Percentiles rank a stretch among this genome's conserved stretches.
phyloP scores from a whole-genome alignment of 495 filamentous ascomycete species.

The Penicillium pancosmium region DNA sequence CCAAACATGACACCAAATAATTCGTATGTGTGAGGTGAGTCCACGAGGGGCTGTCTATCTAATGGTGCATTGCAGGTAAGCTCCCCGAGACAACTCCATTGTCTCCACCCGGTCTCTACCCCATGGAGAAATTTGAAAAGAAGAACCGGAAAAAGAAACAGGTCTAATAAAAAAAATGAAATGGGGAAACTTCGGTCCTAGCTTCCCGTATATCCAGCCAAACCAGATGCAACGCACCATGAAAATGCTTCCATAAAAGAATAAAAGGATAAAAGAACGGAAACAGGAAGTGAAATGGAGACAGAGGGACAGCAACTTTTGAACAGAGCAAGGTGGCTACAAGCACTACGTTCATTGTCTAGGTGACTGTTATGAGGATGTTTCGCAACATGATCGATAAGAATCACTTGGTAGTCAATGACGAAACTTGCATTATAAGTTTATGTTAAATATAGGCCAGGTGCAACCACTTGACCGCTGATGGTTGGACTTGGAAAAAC shows the following conservation, averaged over 20 bases:
- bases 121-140: too few species aligned
- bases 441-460: not conserved
- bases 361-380: conserved; percentile 13
- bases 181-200: conserved; percentile 14
- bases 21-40: not conserved
- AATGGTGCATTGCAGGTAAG: too few species aligned
- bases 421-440: not conserved
- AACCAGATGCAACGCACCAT: conserved; percentile 13
- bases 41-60: too few species aligned
- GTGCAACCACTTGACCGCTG: not conserved
- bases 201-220: conserved; percentile 23
- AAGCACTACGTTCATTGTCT: conserved; percentile 16
- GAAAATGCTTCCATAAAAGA: not conserved
- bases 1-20: not conserved
- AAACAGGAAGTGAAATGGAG: not conserved
- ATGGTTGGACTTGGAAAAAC: not conserved
- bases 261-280: not conserved
- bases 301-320: not conserved
- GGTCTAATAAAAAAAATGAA: not conserved
- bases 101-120: too few species aligned
- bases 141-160: too few species aligned
- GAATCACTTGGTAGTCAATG: conserved; percentile 10
- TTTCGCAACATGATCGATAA: conserved; percentile 18
- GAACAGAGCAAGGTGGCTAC: not conserved
- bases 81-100: too few species aligned